These are phyloP conservation scores for Trichoderma lentiforme DNA, from an alignment of 2,329 filamentous ascomycete species.

Conservation along the genomic window DNA sequence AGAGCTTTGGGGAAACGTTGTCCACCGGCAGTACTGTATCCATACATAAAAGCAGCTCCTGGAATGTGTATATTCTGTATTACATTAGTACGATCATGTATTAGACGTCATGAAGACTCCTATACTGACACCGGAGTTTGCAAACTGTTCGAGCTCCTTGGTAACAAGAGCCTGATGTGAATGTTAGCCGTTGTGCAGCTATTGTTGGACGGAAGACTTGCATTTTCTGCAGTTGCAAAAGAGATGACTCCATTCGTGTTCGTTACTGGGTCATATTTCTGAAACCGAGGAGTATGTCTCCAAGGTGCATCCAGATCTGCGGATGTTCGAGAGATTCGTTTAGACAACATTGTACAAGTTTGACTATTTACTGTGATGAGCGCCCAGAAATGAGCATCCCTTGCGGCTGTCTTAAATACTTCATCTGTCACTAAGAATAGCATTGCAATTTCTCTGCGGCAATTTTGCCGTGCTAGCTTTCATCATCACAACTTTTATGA, in stretches of 20 bases:
- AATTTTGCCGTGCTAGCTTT: not conserved
- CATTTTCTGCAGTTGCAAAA: not conserved
- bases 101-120: not conserved
- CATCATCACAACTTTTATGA: not conserved
- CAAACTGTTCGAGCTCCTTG: not conserved
- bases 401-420: not conserved
- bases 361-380: not conserved
- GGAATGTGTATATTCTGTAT: not conserved
- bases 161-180: not conserved
- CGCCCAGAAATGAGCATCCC: not conserved
- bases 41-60: not conserved
- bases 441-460: not conserved
- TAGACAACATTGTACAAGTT: not conserved
- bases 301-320: not conserved
- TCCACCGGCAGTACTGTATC: not conserved
- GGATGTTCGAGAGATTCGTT: not conserved
- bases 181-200: not conserved
- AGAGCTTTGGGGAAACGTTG: not conserved
- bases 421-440: not conserved
- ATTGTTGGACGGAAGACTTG: not conserved
- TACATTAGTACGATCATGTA: accelerated
- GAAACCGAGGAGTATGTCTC: not conserved
- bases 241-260: not conserved
- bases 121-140: not conserved
- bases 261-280: not conserved